A percentile compares a stretch with the other conserved stretches of the same genome.
phyloP scores from a whole-genome alignment of 148 eudicot genomes.

The Euryodendron excelsum region DNA sequence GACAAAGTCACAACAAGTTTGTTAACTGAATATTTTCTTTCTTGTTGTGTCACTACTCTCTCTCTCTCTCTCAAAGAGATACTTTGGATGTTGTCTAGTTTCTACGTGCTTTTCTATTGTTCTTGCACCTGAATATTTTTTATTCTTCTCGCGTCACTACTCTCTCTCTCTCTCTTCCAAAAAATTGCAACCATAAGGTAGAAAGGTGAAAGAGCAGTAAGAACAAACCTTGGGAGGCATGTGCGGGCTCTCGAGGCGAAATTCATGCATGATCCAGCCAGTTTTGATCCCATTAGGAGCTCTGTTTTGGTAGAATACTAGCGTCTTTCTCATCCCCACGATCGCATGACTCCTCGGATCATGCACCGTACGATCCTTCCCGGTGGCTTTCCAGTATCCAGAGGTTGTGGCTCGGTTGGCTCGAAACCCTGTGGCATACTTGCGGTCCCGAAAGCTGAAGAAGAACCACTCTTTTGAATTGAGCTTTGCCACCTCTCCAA shows the following conservation, averaged over 20 bases:
- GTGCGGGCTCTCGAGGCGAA: constrained; percentile 42
- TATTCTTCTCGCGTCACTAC: too few species aligned
- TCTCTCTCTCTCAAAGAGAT: too few species aligned
- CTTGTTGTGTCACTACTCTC: too few species aligned
- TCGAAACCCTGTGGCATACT: constrained; percentile 42
- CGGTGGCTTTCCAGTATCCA: constrained; percentile 51
- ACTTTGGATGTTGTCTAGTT: too few species aligned
- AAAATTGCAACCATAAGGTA: background rate
- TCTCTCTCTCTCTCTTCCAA: too few species aligned
- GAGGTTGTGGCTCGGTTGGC: constrained; percentile 36
- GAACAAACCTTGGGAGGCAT: constrained; percentile 27
- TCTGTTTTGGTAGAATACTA: constrained; percentile 37
- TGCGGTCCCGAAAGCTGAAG: constrained; percentile 43
- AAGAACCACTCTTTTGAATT: constrained; percentile 42
- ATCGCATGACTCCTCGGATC: constrained; percentile 20
- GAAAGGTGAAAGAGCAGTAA: background rate
- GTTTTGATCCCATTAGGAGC: constrained; percentile 46
- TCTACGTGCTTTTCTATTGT: too few species aligned
- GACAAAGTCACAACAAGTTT: too few species aligned
- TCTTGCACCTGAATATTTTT: too few species aligned
- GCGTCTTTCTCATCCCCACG: constrained; percentile 45
- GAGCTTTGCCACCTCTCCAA: constrained; percentile 34
- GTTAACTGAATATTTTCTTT: too few species aligned
- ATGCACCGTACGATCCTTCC: constrained; percentile 32
- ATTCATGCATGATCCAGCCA: constrained; percentile 50